Evolutionary conservation across 169 alveolate genomes (phyloP), one percentile per base, ranked within the genome.

Genomic region (Eimeria maxima): DNA sequence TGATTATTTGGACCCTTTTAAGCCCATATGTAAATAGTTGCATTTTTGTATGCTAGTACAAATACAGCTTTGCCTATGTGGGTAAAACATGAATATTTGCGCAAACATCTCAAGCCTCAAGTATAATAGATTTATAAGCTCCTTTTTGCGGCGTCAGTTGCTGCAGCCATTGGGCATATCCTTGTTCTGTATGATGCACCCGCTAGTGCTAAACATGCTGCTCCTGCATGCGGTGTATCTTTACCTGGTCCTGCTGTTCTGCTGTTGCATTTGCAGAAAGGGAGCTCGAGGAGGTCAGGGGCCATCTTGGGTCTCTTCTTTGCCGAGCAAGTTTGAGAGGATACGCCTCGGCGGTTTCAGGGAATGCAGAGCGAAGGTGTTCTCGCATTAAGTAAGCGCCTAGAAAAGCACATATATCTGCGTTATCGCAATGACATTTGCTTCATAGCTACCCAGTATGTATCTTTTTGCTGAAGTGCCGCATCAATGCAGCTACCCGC

Each of bases 231-330:
- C 38, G 44, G n/a, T 20, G 53, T 10, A 33, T 33, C 38, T 33
- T 0, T 1, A 33, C 38, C 38, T 33, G 38, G 38, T 11, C 60
- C 20, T 44, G 13, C n/a, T 13, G 47, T 50, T 42, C 73, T 53
- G 60, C 73, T 53, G 60, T 53, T 83, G 57, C 57, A 38, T 18
- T 3, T 83, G 74, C 91, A 83, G 91, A 83, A 20, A 83, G 57
- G 29, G 91, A 83, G 38, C 91, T 83, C 14, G 91, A 83, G 91
- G 91, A 83, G 76, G 91, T 83, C 29, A 47, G 91, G 38, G 91
- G 91, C 47, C 91, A 83, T 57, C 57, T 83, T 20, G 91, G 91
- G 47, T 83, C 91, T 14, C 91, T 83, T 29, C 74, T 83, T 42
- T 83, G 91, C 55, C 53, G 74, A 11, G 91, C 91, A 10, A 83